phyloP scores from a whole-genome alignment of 2,329 filamentous ascomycete genomes.

The Penicillium sp. region DNA sequence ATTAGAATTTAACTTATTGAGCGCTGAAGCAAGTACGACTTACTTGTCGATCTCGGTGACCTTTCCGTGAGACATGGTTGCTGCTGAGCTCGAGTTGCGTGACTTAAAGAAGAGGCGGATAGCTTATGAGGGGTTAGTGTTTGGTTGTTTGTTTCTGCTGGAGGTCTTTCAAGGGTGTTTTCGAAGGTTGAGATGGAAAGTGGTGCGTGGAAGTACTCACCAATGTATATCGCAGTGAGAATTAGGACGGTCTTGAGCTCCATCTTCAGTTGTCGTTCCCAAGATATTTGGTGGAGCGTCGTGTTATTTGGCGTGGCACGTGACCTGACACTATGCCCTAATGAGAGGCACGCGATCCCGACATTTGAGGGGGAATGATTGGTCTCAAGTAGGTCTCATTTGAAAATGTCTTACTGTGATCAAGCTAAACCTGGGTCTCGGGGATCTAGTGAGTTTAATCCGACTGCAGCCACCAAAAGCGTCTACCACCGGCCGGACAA shows the following conservation, averaged over 20 bases:
- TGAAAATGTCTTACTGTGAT: not conserved
- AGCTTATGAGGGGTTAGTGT: constrained; percentile 9
- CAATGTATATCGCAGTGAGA: constrained; percentile 14
- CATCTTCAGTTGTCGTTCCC: constrained; percentile 14
- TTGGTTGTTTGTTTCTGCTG: not conserved
- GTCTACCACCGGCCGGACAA: not conserved
- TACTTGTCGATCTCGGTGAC: constrained; percentile 33
- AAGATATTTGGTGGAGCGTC: constrained; percentile 7
- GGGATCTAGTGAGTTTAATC: not conserved
- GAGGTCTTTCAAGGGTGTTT: not conserved
- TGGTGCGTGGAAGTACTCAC: constrained; percentile 6
- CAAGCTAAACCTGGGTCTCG: not conserved
- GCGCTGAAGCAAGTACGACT: not conserved
- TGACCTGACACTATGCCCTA: constrained; percentile 8
- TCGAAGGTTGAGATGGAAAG: not conserved
- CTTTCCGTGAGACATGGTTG: constrained; percentile 30
- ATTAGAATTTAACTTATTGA: not conserved
- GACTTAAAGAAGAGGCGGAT: constrained; percentile 13
- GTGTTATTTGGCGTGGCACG: constrained; percentile 1
- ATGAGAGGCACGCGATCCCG: not conserved
- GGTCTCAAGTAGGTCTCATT: not conserved
- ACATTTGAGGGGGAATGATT: not conserved
- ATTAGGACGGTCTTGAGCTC: constrained; percentile 18
- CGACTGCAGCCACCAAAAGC: not conserved
- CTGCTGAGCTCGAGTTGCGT: constrained; percentile 6